Percentiles rank a stretch among this genome's conserved stretches.
phyloP scores from a whole-genome alignment of 202 grass and related monocot genomes.

The Musa balbisiana region DNA sequence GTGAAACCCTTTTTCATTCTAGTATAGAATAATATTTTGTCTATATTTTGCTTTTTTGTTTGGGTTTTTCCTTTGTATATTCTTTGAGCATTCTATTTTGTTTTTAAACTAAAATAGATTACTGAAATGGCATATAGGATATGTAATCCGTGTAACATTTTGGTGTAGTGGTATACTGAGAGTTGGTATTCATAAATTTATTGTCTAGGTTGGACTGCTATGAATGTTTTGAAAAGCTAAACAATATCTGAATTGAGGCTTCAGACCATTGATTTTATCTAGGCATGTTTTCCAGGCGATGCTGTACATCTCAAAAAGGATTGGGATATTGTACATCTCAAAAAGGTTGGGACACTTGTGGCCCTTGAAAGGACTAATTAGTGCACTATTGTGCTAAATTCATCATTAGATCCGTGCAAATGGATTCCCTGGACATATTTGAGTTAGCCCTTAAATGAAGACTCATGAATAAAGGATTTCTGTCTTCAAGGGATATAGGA shows the following conservation, averaged over 20 bases:
- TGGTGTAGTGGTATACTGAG: neutral
- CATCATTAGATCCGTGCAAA: too few species aligned
- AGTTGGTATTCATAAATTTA: neutral
- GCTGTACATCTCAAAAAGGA: neutral
- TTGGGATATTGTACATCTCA: neutral
- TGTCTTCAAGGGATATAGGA: too few species aligned
- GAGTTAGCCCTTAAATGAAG: too few species aligned
- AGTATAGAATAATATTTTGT: conserved; percentile 1
- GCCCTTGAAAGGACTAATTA: too few species aligned
- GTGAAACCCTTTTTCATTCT: conserved; percentile 37
- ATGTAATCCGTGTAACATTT: neutral
- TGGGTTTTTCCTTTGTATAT: neutral
- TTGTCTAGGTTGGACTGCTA: too few species aligned
- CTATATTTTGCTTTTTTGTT: neutral
- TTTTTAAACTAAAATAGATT: neutral
- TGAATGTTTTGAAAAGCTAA: too few species aligned
- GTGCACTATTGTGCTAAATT: too few species aligned
- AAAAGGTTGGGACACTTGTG: too few species aligned
- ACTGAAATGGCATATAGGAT: neutral
- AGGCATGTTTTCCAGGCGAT: neutral
- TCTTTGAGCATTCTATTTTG: neutral
- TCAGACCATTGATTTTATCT: neutral
- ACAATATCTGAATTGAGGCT: too few species aligned
- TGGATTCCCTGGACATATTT: too few species aligned
- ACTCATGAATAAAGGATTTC: too few species aligned